A percentile compares a stretch with the other conserved stretches of the same genome.
Conservation (phyloP, 331 rosid genomes). For the Telfairia occidentalis region DNA sequence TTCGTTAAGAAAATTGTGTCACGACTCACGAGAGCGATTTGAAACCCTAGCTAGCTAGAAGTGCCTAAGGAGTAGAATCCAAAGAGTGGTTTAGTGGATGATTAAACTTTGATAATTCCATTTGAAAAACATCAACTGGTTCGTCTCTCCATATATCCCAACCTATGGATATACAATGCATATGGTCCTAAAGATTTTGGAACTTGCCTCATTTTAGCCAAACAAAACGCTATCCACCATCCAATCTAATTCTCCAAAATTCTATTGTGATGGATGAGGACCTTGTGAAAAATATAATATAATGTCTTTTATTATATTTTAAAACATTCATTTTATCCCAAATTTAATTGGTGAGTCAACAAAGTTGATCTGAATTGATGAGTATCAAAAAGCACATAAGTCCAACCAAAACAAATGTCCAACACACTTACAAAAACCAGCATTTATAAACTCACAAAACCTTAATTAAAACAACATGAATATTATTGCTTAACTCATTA, state of each 20-base stretch:
- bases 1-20: no score
- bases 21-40: neutral
- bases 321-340: neutral
- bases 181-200: neutral
- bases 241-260: conserved; percentile 4
- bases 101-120: neutral
- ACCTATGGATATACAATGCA: conserved; percentile 1
- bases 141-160: neutral
- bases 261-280: neutral
- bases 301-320: neutral
- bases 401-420: neutral
- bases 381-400: neutral
- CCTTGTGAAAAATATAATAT: neutral
- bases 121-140: neutral
- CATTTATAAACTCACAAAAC: no score
- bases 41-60: neutral
- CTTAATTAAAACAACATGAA: no score
- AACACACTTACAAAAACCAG: neutral
- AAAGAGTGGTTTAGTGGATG: neutral
- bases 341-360: neutral
- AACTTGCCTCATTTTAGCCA: conserved; percentile 7
- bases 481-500: no score
- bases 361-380: neutral
- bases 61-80: neutral
- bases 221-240: neutral